These are phyloP conservation scores for Heterobasidion occidentale DNA, from an alignment of 1,284 basidiomycete species.

Conservation along the genomic window DNA sequence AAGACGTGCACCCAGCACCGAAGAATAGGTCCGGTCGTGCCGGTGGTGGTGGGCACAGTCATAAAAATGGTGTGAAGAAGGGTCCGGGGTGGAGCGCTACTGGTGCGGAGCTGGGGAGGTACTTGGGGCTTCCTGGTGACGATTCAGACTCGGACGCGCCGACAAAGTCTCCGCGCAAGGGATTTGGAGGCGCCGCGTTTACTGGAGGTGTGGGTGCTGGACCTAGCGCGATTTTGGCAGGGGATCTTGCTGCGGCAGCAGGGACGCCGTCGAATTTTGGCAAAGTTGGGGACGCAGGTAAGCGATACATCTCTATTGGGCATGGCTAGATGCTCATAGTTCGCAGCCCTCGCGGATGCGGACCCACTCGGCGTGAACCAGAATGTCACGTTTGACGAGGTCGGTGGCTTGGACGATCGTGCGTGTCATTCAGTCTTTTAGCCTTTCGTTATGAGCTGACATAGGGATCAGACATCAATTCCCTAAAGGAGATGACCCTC, in stretches of 20 bases:
- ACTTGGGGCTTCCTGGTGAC: conserved; percentile 65
- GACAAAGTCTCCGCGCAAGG: conserved; percentile 58
- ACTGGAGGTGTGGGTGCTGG: conserved; percentile 44
- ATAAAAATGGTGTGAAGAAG: conserved; percentile 29
- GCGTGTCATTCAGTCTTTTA: conserved; percentile 23
- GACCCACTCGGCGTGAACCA: conserved; percentile 94
- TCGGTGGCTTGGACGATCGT: conserved; percentile 96
- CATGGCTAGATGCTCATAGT: conserved; percentile 8
- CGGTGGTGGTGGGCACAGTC: conserved; percentile 17
- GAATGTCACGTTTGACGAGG: conserved; percentile 93
- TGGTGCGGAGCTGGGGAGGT: conserved; percentile 65
- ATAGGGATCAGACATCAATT: conserved; percentile 75
- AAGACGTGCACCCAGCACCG: conserved; percentile 47
- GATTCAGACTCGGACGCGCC: conserved; percentile 76
- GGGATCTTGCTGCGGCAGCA: conserved; percentile 53
- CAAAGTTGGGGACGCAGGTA: conserved; percentile 73
- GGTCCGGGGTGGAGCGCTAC: conserved; percentile 67
- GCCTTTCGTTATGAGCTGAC: not conserved
- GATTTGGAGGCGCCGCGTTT: conserved; percentile 41
- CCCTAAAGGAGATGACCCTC: conserved; percentile 98
- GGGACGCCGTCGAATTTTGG: conserved; percentile 77
- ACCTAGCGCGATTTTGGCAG: conserved; percentile 37
- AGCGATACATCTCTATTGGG: conserved; percentile 11
- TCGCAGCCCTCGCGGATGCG: conserved; percentile 82
- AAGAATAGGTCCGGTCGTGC: conserved; percentile 21